Conservation (phyloP, 1,139 yeast genomes). For the Sugiyamaella neomexicana region DNA sequence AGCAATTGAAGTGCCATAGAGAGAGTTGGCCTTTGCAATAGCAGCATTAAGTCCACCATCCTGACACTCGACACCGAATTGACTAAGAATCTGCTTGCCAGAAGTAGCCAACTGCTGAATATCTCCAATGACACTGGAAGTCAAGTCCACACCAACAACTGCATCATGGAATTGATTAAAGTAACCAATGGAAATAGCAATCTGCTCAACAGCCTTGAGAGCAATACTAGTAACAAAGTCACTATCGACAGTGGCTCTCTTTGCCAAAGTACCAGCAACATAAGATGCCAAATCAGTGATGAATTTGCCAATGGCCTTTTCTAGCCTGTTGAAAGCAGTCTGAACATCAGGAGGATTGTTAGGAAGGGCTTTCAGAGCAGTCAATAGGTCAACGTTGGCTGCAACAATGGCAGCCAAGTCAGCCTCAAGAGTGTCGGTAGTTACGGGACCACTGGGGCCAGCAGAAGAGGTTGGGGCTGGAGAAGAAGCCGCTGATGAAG, state of each 20-base stretch:
- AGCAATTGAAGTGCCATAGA: conserved; percentile 12
- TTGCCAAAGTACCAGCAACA: conserved; percentile 4
- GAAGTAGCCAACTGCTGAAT: not conserved
- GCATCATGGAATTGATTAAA: conserved; percentile 4
- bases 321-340: conserved; percentile 10
- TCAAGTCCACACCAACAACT: not conserved
- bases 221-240: conserved; percentile 5
- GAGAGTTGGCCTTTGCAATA: conserved; percentile 14
- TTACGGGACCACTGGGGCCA: conserved; percentile 10
- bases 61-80: conserved; percentile 12
- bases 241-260: conserved; percentile 10
- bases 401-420: conserved; percentile 8
- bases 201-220: conserved; percentile 10
- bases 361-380: conserved; percentile 8
- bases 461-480: conserved; percentile 10
- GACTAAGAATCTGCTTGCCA: conserved; percentile 10
- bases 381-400: not conserved
- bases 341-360: conserved; percentile 6
- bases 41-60: conserved; percentile 13
- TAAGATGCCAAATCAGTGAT: conserved; percentile 10
- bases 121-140: conserved; percentile 1
- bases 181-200: conserved; percentile 7
- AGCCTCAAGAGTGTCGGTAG: conserved; percentile 6
- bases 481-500: conserved; percentile 6
- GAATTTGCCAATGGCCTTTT: conserved; percentile 7